phyloP scores from a whole-genome alignment of 805 yeast species.

The Isabelozyma heimii region DNA sequence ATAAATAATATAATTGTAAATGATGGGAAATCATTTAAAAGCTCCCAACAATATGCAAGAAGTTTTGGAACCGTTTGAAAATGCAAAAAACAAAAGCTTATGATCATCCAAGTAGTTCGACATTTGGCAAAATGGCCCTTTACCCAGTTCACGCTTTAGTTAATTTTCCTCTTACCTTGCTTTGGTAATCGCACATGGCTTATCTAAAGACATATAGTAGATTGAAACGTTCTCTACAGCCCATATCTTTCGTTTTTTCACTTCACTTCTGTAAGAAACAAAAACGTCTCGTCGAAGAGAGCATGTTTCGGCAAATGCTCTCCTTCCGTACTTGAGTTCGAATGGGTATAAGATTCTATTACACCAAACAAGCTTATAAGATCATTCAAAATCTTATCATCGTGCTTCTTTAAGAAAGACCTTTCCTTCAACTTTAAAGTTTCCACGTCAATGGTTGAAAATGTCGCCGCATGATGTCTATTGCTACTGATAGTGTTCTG shows the following conservation, averaged over 20 bases:
- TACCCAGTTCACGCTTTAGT: too few species aligned
- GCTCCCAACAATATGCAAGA: too few species aligned
- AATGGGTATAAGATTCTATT: conserved; percentile 11
- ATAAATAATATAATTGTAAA: too few species aligned
- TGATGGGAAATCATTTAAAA: too few species aligned
- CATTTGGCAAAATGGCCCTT: too few species aligned
- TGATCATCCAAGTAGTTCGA: too few species aligned
- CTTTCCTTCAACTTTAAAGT: conserved; percentile 5
- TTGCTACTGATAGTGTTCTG: not conserved
- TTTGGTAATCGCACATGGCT: too few species aligned
- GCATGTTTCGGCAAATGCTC: conserved; percentile 15
- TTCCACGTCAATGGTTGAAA: not conserved
- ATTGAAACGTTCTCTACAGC: not conserved
- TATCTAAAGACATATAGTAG: too few species aligned
- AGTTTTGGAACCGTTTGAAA: too few species aligned
- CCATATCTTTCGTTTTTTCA: not conserved
- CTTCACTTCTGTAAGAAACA: conserved; percentile 14
- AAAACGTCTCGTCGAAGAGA: conserved; percentile 15
- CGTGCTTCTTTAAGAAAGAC: conserved; percentile 1
- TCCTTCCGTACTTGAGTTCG: conserved; percentile 15
- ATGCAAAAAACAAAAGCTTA: too few species aligned
- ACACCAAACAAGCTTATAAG: conserved; percentile 19
- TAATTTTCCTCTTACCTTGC: too few species aligned
- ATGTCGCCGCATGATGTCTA: not conserved
- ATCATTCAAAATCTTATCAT: conserved; percentile 4